Evolutionary conservation across 257 asterid species (phyloP).

Genomic region (Solanum microdontum): DNA sequence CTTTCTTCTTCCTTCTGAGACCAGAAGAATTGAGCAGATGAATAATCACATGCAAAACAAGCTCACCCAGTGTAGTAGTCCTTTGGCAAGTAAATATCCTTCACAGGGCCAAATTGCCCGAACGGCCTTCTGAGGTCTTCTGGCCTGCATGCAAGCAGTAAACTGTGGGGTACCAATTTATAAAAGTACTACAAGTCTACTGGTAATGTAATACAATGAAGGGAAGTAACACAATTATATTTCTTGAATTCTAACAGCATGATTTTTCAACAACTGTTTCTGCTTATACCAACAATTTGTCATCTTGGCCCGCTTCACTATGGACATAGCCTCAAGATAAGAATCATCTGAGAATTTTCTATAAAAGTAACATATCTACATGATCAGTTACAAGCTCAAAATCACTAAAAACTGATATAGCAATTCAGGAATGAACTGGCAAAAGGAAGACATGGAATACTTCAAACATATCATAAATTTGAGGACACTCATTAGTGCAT

Average conservation of each 20-base stretch:
- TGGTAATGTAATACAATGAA: neutral
- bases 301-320: neutral
- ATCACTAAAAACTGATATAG: neutral
- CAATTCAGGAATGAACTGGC: neutral
- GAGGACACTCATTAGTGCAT: neutral
- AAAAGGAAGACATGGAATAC: neutral
- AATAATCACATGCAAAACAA: neutral
- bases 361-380: neutral
- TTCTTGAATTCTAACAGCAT: neutral
- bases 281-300: neutral
- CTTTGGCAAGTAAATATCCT: constrained; percentile 16
- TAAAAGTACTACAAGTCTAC: neutral
- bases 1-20: neutral
- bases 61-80: constrained; percentile 48
- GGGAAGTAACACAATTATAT: neutral
- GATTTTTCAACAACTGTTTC: neutral
- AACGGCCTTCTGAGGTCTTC: constrained; percentile 18
- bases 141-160: neutral
- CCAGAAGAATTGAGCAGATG: neutral
- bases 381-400: neutral
- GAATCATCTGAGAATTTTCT: neutral
- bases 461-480: neutral
- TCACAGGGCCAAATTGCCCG: constrained; percentile 15
- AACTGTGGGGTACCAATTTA: neutral
- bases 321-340: neutral